Percentiles rank a stretch among this genome's conserved stretches.
phyloP scores from a whole-genome alignment of 2,329 filamentous ascomycete species.

The Colletotrichum karsti region DNA sequence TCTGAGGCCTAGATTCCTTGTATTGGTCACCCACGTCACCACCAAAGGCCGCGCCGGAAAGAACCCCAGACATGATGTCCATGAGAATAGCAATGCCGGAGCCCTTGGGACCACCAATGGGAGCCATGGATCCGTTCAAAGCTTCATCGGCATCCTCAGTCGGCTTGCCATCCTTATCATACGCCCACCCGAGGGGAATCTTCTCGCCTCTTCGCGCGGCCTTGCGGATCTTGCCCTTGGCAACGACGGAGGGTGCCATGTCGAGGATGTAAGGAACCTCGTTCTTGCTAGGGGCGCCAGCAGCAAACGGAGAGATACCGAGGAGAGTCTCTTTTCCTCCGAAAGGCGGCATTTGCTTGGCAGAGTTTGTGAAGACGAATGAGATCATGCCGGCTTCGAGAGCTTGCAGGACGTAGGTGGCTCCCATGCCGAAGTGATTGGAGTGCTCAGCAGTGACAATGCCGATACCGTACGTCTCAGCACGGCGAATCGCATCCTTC shows the following conservation, averaged over 20 bases:
- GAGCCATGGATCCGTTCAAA: conserved; percentile 81
- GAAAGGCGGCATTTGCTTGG: conserved; percentile 75
- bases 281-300: conserved; percentile 72
- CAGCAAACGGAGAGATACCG: conserved; percentile 78
- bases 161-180: conserved; percentile 72
- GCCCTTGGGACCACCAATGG: conserved; percentile 86
- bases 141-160: conserved; percentile 77
- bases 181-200: conserved; percentile 77
- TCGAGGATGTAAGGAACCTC: conserved; percentile 73
- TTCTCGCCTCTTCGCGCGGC: conserved; percentile 71
- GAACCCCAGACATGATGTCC: conserved; percentile 84
- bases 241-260: conserved; percentile 76
- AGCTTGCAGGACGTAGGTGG: conserved; percentile 81
- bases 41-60: conserved; percentile 81
- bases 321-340: conserved; percentile 74
- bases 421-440: conserved; percentile 86
- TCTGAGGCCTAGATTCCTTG: conserved; percentile 71
- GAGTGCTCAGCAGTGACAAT: conserved; percentile 79
- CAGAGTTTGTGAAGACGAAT: conserved; percentile 76
- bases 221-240: conserved; percentile 76
- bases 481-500: conserved; percentile 72
- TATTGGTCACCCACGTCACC: conserved; percentile 81
- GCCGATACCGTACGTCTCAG: conserved; percentile 72
- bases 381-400: conserved; percentile 76
- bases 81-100: conserved; percentile 83